Evolutionary conservation across 345 rosid genomes (phyloP).

Genomic region (Cardamine occulta): DNA sequence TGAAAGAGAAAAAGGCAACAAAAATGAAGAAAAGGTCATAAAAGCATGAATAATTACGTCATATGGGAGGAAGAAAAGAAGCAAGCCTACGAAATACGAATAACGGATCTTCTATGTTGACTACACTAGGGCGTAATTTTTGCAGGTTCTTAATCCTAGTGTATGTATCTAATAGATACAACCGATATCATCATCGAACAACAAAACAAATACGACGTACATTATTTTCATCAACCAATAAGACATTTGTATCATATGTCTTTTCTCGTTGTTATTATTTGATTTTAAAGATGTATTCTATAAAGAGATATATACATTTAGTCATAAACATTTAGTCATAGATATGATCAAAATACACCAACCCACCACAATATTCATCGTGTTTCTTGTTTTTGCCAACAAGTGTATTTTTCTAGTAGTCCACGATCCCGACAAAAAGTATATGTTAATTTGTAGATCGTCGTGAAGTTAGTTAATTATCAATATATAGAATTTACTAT

Average conservation of each 20-base stretch:
- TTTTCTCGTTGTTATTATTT: not conserved
- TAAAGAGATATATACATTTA: not conserved
- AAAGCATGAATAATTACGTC: constrained; percentile 27
- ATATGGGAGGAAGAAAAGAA: not conserved
- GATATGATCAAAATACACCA: constrained; percentile 6
- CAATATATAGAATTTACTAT: not conserved
- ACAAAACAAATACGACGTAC: not conserved
- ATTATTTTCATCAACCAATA: not conserved
- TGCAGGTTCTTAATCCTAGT: not conserved
- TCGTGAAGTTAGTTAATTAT: not conserved
- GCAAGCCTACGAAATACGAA: constrained; percentile 32
- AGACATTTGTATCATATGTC: not conserved
- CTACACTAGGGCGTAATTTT: not conserved
- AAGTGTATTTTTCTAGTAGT: not conserved
- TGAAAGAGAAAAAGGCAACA: constrained; percentile 16
- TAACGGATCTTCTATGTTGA: constrained; percentile 29
- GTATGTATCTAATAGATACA: not conserved
- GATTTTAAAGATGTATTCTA: not conserved
- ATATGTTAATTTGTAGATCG: not conserved
- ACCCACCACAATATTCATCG: constrained; percentile 12
- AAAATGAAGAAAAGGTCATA: constrained; percentile 1
- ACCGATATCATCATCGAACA: not conserved
- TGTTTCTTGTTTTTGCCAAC: not conserved
- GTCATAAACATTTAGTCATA: not conserved
- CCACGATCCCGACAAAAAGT: not conserved